These are phyloP conservation scores for Micromonas pusilla DNA, from an alignment of 139 green algal species.

Conservation along the genomic window DNA sequence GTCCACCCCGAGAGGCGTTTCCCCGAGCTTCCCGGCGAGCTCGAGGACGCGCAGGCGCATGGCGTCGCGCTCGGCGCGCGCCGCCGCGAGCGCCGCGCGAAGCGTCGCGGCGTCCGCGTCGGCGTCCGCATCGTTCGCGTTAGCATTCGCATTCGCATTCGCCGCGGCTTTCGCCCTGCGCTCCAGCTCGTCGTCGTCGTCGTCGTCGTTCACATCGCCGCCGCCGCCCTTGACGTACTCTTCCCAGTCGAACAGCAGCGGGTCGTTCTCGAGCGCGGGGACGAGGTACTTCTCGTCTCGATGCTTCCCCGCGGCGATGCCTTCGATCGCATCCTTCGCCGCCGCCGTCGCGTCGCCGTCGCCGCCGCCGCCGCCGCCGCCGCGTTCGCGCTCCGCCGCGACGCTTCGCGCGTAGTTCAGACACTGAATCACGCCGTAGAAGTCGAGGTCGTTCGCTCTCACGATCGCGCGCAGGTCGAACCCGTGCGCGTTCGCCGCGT, in stretches of 20 bases:
- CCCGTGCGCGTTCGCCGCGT: conserved; percentile 48
- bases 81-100: too few species aligned
- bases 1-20: too few species aligned
- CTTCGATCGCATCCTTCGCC: not conserved
- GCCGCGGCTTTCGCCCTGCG: not conserved
- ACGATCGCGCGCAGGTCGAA: conserved; percentile 41
- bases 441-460: conserved; percentile 41
- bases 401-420: conserved; percentile 72
- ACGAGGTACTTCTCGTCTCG: conserved; percentile 37
- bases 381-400: conserved; percentile 40
- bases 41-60: not conserved
- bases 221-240: not conserved
- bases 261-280: conserved; percentile 61
- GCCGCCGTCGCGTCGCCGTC: not conserved
- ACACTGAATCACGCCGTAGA: conserved; percentile 63
- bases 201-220: not conserved
- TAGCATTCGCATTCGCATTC: not conserved
- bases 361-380: conserved; percentile 39
- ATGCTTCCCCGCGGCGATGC: conserved; percentile 45
- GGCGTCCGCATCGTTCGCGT: too few species aligned
- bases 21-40: not conserved
- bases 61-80: too few species aligned
- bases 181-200: not conserved
- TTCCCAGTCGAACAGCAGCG: conserved; percentile 63
- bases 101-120: too few species aligned